These are phyloP conservation scores for Phytophthora vignae DNA, from an alignment of 352 stramenopile species.

Conservation along the genomic window DNA sequence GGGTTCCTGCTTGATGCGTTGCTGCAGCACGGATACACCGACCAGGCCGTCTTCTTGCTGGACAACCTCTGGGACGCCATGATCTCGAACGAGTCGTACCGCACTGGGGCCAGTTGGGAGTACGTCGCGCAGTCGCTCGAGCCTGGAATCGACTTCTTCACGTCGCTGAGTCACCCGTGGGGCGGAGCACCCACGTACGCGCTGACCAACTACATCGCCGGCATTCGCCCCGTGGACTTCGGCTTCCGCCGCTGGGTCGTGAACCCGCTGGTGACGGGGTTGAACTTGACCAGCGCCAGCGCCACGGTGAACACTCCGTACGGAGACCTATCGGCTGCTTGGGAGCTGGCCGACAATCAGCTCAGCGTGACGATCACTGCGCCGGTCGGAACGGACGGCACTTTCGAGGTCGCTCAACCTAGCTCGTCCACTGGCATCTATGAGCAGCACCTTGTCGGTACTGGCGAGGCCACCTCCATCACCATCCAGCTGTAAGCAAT, in stretches of 20 bases:
- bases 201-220: constrained; percentile 37
- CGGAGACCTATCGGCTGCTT: neutral
- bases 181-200: constrained; percentile 34
- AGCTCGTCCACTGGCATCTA: constrained; percentile 18
- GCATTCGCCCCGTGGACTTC: constrained; percentile 32
- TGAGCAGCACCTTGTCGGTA: constrained; percentile 18
- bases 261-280: constrained; percentile 24
- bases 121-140: constrained; percentile 19
- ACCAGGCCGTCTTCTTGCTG: constrained; percentile 35
- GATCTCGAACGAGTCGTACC: constrained; percentile 37
- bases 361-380: constrained; percentile 14
- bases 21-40: constrained; percentile 21
- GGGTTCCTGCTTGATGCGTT: constrained; percentile 39
- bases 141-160: neutral
- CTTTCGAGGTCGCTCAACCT: neutral
- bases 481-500: constrained; percentile 11
- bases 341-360: neutral
- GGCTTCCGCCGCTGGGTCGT: constrained; percentile 38
- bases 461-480: constrained; percentile 13
- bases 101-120: constrained; percentile 31
- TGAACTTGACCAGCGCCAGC: constrained; percentile 27
- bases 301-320: constrained; percentile 30
- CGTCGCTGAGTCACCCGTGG: constrained; percentile 39
- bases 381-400: constrained; percentile 22
- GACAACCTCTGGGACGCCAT: constrained; percentile 46